Evolutionary conservation across 164 flowering plant species (phyloP), one percentile per base, ranked within the genome.

Genomic region (Stephania yunnanensis): DNA sequence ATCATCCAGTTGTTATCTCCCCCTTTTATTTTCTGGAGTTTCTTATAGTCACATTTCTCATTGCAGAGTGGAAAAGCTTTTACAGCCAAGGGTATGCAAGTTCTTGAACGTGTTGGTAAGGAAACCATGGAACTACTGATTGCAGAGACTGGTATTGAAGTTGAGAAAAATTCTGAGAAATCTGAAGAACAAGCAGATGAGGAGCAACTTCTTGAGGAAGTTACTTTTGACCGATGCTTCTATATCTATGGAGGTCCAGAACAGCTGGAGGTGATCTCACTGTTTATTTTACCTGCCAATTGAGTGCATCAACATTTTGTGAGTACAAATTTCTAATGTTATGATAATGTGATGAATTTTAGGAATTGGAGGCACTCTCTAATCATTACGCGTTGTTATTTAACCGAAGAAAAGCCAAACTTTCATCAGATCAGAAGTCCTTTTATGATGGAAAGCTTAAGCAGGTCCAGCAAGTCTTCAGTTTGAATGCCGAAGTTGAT

Each of bases 191-290:
- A 79, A 77, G 69, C 64, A 20, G 82, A 84, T 45, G 98, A 89
- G 52, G 97, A 92, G 74, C 97, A 90, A 74, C 81, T 88, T 48
- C 78, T 75, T 78, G 99, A 94, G 83, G 97, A 94, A 78, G 88
- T 91, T 70, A 84, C 92, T 75, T 96, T 96, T 85, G 97, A 96
- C 79, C 80, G 98, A 58, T 94, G 96, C 86, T 94, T 96, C 84
- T 96, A 96, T 78, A 96, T 96, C 70, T 96, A 94, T 85, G 99
- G 99, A 69, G 98, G 99, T 74, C 98, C 99, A 68, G 97, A 96
- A 77, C 97, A 90, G 81, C 81, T 96, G 79, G 98, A 96, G 99
- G 99, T 96, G 25, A 71, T 52, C 42, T 74, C 55, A 19, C 52
- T 71, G 20, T 74, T 7, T 73, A 50, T 71, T 17, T 22, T 73